phyloP scores from a whole-genome alignment of 73 alveolate species.

The Blepharisma japonicum region DNA sequence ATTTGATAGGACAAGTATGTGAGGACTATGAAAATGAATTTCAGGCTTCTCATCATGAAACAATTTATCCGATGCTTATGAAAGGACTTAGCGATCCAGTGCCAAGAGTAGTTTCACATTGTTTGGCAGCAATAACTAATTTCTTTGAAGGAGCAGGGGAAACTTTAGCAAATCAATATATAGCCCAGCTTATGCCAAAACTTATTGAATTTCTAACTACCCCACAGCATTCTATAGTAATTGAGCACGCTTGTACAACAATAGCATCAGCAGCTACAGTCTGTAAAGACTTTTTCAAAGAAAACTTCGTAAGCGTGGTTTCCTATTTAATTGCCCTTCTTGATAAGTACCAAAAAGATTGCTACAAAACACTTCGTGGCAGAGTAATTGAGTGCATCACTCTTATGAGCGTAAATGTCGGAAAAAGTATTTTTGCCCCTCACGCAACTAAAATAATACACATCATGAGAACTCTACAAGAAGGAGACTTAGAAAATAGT shows the following conservation, averaged over 20 bases:
- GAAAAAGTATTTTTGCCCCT: constrained; percentile 51
- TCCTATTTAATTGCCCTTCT: not conserved
- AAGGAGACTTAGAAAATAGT: constrained; percentile 28
- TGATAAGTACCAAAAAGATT: constrained; percentile 18
- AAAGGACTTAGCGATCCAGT: constrained; percentile 66
- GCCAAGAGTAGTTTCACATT: constrained; percentile 84
- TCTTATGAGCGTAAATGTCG: constrained; percentile 54
- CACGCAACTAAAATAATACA: constrained; percentile 42
- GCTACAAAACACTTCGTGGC: constrained; percentile 53
- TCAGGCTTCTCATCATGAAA: constrained; percentile 75
- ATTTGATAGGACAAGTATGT: constrained; percentile 87
- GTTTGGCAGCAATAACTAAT: constrained; percentile 82
- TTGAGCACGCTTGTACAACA: constrained; percentile 64
- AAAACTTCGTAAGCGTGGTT: not conserved
- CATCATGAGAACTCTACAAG: constrained; percentile 51
- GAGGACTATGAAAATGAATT: constrained; percentile 88
- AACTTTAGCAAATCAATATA: constrained; percentile 17
- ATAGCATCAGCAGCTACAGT: constrained; percentile 56
- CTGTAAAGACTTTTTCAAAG: constrained; percentile 30
- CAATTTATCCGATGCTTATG: constrained; percentile 72
- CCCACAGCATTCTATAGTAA: constrained; percentile 44
- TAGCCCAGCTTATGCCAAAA: constrained; percentile 24
- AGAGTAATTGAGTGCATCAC: constrained; percentile 58
- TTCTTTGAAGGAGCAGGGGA: constrained; percentile 73
- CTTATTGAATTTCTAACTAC: constrained; percentile 26